Percentiles rank a stretch among this genome's conserved stretches.
Evolutionary conservation across 108 stramenopile species (phyloP).

Genomic region (Seminavis robusta): DNA sequence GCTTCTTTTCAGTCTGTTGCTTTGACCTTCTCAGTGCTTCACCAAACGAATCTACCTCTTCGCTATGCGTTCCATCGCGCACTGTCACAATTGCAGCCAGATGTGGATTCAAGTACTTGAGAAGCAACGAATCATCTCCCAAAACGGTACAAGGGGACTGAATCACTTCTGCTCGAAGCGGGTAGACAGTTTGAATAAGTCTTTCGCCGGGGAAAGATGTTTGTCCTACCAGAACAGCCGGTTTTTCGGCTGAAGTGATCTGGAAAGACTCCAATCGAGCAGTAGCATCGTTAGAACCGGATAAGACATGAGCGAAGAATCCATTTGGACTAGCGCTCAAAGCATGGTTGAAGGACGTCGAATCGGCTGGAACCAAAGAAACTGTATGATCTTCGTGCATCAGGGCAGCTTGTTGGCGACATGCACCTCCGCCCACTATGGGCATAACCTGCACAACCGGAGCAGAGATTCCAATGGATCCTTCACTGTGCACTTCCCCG

Average conservation of each 20-base stretch:
- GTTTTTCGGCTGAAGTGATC: background rate
- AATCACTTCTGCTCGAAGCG: conserved; percentile 68
- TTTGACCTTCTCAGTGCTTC: background rate
- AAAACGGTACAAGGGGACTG: conserved; percentile 75
- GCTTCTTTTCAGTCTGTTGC: background rate
- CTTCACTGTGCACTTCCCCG: conserved; percentile 55
- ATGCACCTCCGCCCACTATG: conserved; percentile 25
- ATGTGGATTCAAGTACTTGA: conserved; percentile 96
- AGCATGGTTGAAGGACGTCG: too few species aligned
- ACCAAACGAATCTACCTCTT: conserved; percentile 8
- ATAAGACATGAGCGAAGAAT: conserved; percentile 60
- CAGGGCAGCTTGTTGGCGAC: conserved; percentile 68
- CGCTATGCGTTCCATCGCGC: conserved; percentile 31
- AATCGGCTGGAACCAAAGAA: conserved; percentile 48
- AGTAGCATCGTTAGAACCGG: background rate
- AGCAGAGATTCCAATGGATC: conserved; percentile 25
- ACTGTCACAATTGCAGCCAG: conserved; percentile 77
- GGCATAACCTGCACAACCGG: conserved; percentile 72
- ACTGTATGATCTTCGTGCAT: conserved; percentile 55
- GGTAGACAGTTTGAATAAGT: conserved; percentile 74
- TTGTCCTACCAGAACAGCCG: background rate
- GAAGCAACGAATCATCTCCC: conserved; percentile 90
- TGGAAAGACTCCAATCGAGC: conserved; percentile 23
- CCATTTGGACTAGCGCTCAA: too few species aligned
- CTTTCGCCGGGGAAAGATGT: conserved; percentile 68